Evolutionary conservation across 140 eudicot genomes (phyloP).

Genomic region (Stevia rebaudiana): DNA sequence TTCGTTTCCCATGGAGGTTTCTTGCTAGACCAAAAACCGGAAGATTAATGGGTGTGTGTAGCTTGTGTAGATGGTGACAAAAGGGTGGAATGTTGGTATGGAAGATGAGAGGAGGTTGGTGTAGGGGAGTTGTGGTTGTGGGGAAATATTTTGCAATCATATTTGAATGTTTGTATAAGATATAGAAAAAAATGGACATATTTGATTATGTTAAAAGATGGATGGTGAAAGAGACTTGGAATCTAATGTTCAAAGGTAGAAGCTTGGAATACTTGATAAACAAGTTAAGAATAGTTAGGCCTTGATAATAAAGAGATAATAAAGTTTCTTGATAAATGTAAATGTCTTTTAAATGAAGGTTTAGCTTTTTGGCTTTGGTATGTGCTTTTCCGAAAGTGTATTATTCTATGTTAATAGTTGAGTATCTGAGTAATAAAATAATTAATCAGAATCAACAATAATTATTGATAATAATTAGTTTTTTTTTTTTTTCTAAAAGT

Average conservation of each 20-base stretch:
- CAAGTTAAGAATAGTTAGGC: constrained; percentile 31
- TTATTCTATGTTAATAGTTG: too few relatives aligned
- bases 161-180: constrained; percentile 6
- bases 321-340: too few relatives aligned
- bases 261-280: constrained; percentile 32
- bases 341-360: too few relatives aligned
- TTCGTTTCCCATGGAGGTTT: neutral
- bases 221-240: neutral
- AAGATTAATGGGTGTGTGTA: neutral
- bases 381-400: too few relatives aligned
- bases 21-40: neutral
- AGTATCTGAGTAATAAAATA: too few relatives aligned
- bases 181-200: neutral
- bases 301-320: too few relatives aligned
- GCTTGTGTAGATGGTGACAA: constrained; percentile 3
- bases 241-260: constrained; percentile 11
- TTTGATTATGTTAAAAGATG: constrained; percentile 10
- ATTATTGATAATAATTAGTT: too few relatives aligned
- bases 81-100: neutral
- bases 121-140: neutral
- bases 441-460: too few relatives aligned
- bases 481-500: too few relatives aligned
- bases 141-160: constrained; percentile 26
- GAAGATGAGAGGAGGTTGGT: constrained; percentile 11
- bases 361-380: too few relatives aligned